Evolutionary conservation across 257 asterid genomes (phyloP), one percentile per base, ranked within the genome.

Genomic region (Agastache rugosa): DNA sequence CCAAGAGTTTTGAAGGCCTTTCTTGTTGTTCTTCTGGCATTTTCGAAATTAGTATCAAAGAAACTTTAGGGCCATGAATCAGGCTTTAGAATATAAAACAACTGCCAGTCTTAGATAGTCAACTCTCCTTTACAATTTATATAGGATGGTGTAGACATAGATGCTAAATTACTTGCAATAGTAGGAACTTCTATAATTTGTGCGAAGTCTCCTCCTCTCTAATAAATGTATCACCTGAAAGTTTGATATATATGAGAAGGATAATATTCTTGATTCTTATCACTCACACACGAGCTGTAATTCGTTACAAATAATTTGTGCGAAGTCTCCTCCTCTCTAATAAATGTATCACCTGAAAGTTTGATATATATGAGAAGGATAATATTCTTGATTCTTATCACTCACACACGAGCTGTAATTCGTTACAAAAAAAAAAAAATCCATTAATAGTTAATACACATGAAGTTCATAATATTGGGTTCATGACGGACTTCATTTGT

Each of bases 291-390:
- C n/a, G 47, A 59, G 69, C 63, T 59, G 3, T 39, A 63, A 39
- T 60, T 31, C 44, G n/a, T n/a, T n/a, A n/a, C n/a, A n/a, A n/a
- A 41, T 27, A 67, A 41, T 51, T 61, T 79, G 69, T 67, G 58
- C 14, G 63, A 68, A 16, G 71, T 35, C 12, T 47, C 51, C 37
- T 31, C 31, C 31, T 34, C 50, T 67, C 51, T 53, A 39, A 51
- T 63, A 42, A 41, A 58, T 15, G 69, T 47, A 31, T 23, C 77
- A 29, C 51, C 69, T 60, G 34, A 69, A 53, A 48, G 19, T 35
- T 48, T 37, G 56, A 61, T 69, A 35, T 62, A 37, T 56, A 41
- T 37, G 14, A 34, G 75, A 27, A 27, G 44, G 42, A 48, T 55
- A 19, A 39, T 34, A 8, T 48, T 1, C 42, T 67, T n/a, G 37